phyloP scores from a whole-genome alignment of 2,329 filamentous ascomycete species.

The Gaeumannomyces sp. region DNA sequence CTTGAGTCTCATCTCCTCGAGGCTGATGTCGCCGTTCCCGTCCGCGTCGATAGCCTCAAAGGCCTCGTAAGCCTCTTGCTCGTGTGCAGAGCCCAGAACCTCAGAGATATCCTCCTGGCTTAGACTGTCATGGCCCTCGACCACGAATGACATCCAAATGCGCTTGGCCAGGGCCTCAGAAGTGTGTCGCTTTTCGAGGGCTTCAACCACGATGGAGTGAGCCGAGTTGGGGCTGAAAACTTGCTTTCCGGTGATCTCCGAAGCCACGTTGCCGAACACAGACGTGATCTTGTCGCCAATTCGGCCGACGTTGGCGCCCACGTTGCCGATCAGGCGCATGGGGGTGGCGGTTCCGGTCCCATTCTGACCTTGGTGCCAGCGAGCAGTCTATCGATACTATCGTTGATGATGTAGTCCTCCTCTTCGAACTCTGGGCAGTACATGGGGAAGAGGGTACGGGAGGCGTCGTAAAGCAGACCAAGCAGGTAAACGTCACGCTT shows the following conservation, averaged over 20 bases:
- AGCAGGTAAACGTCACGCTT: constrained; percentile 81
- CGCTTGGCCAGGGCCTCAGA: constrained; percentile 90
- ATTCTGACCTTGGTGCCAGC: constrained; percentile 37
- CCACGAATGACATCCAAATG: constrained; percentile 97
- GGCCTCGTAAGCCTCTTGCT: constrained; percentile 76
- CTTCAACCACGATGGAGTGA: constrained; percentile 83
- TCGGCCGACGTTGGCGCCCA: constrained; percentile 60
- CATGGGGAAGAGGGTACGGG: constrained; percentile 79
- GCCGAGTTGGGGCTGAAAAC: constrained; percentile 90
- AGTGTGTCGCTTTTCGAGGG: constrained; percentile 74
- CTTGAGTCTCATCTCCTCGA: constrained; percentile 86
- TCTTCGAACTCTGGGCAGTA: constrained; percentile 87
- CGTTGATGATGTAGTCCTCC: constrained; percentile 87
- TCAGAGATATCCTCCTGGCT: constrained; percentile 78
- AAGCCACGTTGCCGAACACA: constrained; percentile 86
- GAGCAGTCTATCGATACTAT: constrained; percentile 67
- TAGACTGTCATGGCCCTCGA: constrained; percentile 78
- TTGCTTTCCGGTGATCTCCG: constrained; percentile 91
- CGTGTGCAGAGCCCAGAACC: constrained; percentile 71
- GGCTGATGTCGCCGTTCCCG: constrained; percentile 85
- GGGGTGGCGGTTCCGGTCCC: constrained; percentile 63
- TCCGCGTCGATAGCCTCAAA: constrained; percentile 79
- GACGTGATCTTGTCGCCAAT: constrained; percentile 91
- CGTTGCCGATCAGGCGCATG: constrained; percentile 65
- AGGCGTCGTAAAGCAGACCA: constrained; percentile 83